Conservation (phyloP, 305 asterid genomes). For the Euphrasia arctica region DNA sequence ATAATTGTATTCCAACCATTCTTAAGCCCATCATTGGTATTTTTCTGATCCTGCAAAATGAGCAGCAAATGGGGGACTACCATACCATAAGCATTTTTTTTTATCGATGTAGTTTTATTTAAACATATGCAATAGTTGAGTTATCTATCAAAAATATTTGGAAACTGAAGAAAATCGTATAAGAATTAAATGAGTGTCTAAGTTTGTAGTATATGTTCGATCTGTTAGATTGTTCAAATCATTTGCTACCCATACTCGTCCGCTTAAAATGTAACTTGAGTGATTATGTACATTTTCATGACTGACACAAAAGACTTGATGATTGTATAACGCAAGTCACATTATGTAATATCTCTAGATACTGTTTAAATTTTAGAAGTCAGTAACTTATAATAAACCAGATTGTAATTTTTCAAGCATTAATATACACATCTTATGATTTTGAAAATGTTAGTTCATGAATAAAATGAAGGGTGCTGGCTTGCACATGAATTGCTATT, state of each 20-base stretch:
- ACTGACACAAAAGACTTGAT: conserved; percentile 69
- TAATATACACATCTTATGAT: conserved; percentile 16
- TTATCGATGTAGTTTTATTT: conserved; percentile 2
- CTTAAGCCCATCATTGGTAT: background rate
- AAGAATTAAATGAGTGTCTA: background rate
- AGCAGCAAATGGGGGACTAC: conserved; percentile 14
- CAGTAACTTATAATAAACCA: background rate
- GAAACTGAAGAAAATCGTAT: background rate
- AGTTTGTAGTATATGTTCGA: background rate
- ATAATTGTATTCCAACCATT: too few species aligned
- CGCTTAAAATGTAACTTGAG: too few species aligned
- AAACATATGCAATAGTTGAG: background rate
- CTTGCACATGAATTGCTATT: background rate
- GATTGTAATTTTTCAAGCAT: conserved; percentile 22
- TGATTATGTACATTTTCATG: conserved; percentile 23
- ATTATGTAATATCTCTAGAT: conserved; percentile 13
- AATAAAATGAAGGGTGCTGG: background rate
- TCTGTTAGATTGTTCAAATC: background rate
- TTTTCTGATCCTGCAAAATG: conserved; percentile 12
- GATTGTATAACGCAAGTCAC: conserved; percentile 91
- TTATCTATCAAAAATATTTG: background rate
- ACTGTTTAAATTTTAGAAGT: conserved; percentile 14
- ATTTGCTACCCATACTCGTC: background rate
- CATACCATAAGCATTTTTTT: background rate
- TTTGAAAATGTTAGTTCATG: conserved; percentile 22